A percentile compares a stretch with the other conserved stretches of the same genome.
phyloP scores from a whole-genome alignment of 352 stramenopile species.

The Phytophthora sp. region DNA sequence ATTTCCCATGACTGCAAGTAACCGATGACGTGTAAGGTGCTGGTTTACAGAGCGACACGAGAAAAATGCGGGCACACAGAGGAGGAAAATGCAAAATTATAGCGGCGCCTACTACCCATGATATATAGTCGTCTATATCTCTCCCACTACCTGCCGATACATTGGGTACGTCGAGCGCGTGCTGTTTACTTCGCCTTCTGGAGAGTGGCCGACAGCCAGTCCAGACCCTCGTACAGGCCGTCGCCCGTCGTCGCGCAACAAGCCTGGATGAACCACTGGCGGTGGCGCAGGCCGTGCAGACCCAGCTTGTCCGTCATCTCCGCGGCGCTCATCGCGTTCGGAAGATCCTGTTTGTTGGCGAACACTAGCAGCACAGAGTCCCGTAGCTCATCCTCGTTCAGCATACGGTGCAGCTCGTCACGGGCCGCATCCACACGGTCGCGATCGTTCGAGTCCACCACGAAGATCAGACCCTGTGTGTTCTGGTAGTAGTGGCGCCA shows the following conservation, averaged over 20 bases:
- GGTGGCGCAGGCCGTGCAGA: conserved; percentile 95
- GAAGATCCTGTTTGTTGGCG: conserved; percentile 99
- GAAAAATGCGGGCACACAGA: conserved; percentile 2
- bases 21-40: conserved; percentile 14
- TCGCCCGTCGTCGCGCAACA: conserved; percentile 99
- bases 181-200: conserved; percentile 83
- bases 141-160: conserved; percentile 42
- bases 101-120: conserved; percentile 42
- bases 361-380: conserved; percentile 98
- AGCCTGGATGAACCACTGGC: conserved; percentile 99
- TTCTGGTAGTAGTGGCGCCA: conserved; percentile 99
- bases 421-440: conserved; percentile 97
- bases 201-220: conserved; percentile 95
- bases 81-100: conserved; percentile 38
- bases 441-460: conserved; percentile 99
- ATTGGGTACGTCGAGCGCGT: conserved; percentile 27
- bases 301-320: conserved; percentile 99
- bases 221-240: conserved; percentile 98
- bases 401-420: conserved; percentile 98
- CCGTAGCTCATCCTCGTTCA: conserved; percentile 98
- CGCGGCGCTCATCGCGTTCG: conserved; percentile 93
- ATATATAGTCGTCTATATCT: conserved; percentile 51
- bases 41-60: conserved; percentile 13
- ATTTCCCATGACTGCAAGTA: background rate
- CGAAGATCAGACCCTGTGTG: conserved; percentile 99